Evolutionary conservation across 2,329 filamentous ascomycete genomes (phyloP), one percentile per base, ranked within the genome.

Genomic region (Diaporthe ampelina): DNA sequence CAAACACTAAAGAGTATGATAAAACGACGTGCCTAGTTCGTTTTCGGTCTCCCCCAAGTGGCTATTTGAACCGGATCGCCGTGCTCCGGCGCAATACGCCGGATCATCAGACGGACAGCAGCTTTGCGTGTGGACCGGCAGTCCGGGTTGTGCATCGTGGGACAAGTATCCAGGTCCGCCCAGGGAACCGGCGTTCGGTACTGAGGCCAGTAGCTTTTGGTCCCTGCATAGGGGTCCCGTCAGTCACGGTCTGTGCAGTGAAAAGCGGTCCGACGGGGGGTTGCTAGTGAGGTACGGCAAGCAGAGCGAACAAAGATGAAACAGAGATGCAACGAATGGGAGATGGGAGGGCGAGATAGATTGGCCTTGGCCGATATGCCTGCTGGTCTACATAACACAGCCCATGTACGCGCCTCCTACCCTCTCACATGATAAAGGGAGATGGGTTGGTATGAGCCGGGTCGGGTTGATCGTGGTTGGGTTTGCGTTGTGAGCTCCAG

Each of bases 321-420:
- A 68, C 63, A 68, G 32, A 68, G 32, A 68, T 68, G 63, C 63
- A 68, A 68, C 63, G 63, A 54, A 68, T 68, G 63, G 63, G 48
- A 29, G 19, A 54, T 48, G 63, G 32, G 48, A 54, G 32, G 48
- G 24, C 63, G n/a, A 68, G 21, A 52, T 40, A 9, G 32, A 26
- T 17, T 10, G 48, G 48, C 32, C 63, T 68, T 68, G 63, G 63
- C 48, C 52, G 63, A 68, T 54, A 54, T 68, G 45, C 63, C 63
- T 54, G 63, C n/a, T 21, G 48, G 32, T 40, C 32, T 54, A 68
- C 29, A 37, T 40, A 68, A 68, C 35, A 40, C 63, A 54, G 32
- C 45, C 61, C 43, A n/a, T 15, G 43, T 15, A 54, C 63, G 63
- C 63, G 32, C 17, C 13, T 15, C 21, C 13, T 21, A 24, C 21